Conservation (phyloP, 169 alveolate species). For the Plasmodium knowlesi region DNA sequence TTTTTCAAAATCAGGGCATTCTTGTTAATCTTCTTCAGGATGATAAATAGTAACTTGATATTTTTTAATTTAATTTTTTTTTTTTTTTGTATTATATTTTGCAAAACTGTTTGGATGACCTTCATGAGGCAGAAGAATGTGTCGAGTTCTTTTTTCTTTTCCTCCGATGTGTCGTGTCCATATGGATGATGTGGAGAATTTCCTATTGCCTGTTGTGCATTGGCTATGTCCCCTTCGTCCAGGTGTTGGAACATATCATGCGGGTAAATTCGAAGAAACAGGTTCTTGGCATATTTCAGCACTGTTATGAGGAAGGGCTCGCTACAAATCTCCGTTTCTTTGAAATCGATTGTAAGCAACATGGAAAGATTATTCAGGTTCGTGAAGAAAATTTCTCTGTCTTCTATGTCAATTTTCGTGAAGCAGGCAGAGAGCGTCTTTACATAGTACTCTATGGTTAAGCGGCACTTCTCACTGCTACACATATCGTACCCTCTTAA, state of each 20-base stretch:
- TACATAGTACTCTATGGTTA: conserved; percentile 28
- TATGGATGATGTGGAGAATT: neutral
- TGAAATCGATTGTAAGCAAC: neutral
- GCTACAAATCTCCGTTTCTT: neutral
- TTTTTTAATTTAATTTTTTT: conserved; percentile 45
- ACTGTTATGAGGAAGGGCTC: conserved; percentile 3
- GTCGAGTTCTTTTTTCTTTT: neutral
- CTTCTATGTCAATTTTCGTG: neutral
- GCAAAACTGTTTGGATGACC: conserved; percentile 12
- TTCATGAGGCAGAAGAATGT: conserved; percentile 17
- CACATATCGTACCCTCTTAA: conserved; percentile 20
- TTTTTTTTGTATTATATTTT: conserved; percentile 30
- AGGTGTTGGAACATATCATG: neutral
- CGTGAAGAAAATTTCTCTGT: conserved; percentile 6
- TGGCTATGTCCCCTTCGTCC: neutral
- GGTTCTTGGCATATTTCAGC: conserved; percentile 13
- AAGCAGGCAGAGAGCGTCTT: conserved; percentile 6
- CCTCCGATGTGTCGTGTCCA: neutral
- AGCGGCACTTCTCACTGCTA: conserved; percentile 5
- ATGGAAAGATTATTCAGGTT: conserved; percentile 11
- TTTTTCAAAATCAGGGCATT: neutral
- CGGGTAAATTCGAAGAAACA: conserved; percentile 11
- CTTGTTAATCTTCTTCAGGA: conserved; percentile 20
- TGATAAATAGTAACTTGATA: conserved; percentile 10
- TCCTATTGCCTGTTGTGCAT: neutral